Evolutionary conservation across 768 basidiomycete genomes (phyloP), one percentile per base, ranked within the genome.

Genomic region (Lactarius tabidus): DNA sequence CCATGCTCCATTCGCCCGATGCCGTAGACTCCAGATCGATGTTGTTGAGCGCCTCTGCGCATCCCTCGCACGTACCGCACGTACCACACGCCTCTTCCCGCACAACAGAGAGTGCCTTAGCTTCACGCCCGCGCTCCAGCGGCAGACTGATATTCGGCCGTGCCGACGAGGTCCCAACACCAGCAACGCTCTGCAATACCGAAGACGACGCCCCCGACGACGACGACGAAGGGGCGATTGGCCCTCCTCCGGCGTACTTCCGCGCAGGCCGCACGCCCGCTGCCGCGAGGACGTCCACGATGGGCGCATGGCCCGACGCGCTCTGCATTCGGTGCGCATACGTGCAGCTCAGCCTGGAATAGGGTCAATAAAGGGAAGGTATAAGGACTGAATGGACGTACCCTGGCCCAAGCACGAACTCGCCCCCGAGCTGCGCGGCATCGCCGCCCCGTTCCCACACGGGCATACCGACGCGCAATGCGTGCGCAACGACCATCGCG

Each of bases 261-360:
- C 62, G 57, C 26, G 52, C n/a, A 6, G 51, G 41, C n/a, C 64
- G 66, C 31, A 81, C 74, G 1, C 87, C 86, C 0, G 91, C 88
- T 4, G 84, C 84, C 39, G 80, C 77, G 43, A 94, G 82, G 20
- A 93, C 85, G 36, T 84, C 83, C 57, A 79, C 73, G 59, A 96
- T 87, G 1, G 90, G 85, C 0, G 86, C 85, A 69, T 97, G 94
- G 5, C 84, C 84, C 52, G 86, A 83, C 1, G 90, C 80, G 17
- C 78, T 85, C 54, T 82, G 86, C 94, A 97, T 97, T 7, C 93
- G 86, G 76, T 95, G 93, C 0, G 91, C 89, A 72, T 84, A 96
- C 8, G 81, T 76, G 69, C 88, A 90, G 12, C 78, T 81, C 68
- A 90, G 73, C 9, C 91, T 89, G 12, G 26, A n/a, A 33, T 33